phyloP scores from a whole-genome alignment of 1,284 basidiomycete genomes.

The Sporisorium iseilematis-ciliati region DNA sequence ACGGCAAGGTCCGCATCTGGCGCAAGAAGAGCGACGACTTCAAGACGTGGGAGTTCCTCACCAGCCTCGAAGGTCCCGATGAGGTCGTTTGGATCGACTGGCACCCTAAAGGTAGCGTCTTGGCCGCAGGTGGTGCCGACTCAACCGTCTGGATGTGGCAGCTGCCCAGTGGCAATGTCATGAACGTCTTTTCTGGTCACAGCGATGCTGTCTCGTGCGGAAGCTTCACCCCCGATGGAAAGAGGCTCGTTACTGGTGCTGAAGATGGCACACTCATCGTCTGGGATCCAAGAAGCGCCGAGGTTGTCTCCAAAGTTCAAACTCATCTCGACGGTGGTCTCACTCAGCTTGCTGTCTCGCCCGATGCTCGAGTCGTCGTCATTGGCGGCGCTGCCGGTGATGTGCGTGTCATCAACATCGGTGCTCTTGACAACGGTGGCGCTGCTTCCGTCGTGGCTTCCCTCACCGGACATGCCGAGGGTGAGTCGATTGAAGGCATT shows the following conservation, averaged over 20 bases:
- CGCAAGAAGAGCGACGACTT: conserved; percentile 74
- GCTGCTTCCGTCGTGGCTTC: conserved; percentile 82
- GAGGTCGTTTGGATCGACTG: conserved; percentile 95
- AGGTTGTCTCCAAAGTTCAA: conserved; percentile 82
- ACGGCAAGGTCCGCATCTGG: conserved; percentile 93
- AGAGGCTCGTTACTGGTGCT: conserved; percentile 84
- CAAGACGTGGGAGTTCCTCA: conserved; percentile 89
- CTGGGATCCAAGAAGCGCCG: conserved; percentile 88
- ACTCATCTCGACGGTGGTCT: conserved; percentile 79
- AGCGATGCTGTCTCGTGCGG: conserved; percentile 86
- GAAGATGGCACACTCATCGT: conserved; percentile 85
- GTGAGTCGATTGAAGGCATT: conserved; percentile 89
- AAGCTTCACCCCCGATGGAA: conserved; percentile 87
- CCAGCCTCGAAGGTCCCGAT: conserved; percentile 90
- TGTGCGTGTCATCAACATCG: conserved; percentile 85
- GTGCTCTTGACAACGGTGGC: conserved; percentile 72
- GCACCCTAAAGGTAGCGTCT: conserved; percentile 92
- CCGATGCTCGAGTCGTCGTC: conserved; percentile 77
- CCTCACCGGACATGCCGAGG: conserved; percentile 86
- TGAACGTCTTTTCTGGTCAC: conserved; percentile 96
- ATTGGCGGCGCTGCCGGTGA: conserved; percentile 87
- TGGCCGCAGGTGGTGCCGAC: conserved; percentile 92
- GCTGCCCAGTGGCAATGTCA: conserved; percentile 88
- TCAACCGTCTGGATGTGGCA: conserved; percentile 99
- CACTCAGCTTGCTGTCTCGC: conserved; percentile 86